Base-by-base conservation (phyloP, 2,329 filamentous ascomycete genomes). In the Nannizziopsis barbatae region DNA sequence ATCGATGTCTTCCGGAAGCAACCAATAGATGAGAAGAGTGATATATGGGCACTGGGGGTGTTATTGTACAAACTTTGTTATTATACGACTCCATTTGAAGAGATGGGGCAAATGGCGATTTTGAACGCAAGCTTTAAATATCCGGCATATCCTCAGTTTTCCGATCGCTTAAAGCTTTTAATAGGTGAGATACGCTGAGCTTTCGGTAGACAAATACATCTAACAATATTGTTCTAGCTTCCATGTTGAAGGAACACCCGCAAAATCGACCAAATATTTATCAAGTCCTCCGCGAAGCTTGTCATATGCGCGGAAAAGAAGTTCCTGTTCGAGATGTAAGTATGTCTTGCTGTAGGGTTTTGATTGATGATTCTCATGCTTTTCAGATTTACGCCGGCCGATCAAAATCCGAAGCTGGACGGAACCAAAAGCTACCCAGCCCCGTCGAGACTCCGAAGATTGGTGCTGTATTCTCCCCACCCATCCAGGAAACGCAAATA, bases 81-180 rank as follows among this genome's bases (percentile, higher is more conserved):
- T 68, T 98, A 98, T 68, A 98, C 92, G 1, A 98, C 92, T 5
- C 92, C 92, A 0, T 98, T 98, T 60, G 92, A 98, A 68, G 90
- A 96, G 55, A 88, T 95, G 62, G 92, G 92, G 20, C 90, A 95
- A 70, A 85, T 96, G 72, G 92, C 92, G 10, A 98, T 98, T 55
- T 71, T 98, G 52, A 96, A 96, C 62, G 92, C 92, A 44, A 93
- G 81, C 65, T 96, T 86, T 75, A 89, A 86, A 60, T 98, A 86
- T 59, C 92, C 90, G 5, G 79, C 76, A 51, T 87, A 95, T 60
- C 92, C 92, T 22, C 72, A 78, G 14, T 98, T 98, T 63, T 95
- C 92, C 0, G 86, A 94, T 57, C 80, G 84, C 49, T 69, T 95
- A 49, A 95, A 95, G 72, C 81, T 83, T 59, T 72, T 98, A 36